phyloP scores from a whole-genome alignment of 768 basidiomycete species.

The Rubroboletus satanas region DNA sequence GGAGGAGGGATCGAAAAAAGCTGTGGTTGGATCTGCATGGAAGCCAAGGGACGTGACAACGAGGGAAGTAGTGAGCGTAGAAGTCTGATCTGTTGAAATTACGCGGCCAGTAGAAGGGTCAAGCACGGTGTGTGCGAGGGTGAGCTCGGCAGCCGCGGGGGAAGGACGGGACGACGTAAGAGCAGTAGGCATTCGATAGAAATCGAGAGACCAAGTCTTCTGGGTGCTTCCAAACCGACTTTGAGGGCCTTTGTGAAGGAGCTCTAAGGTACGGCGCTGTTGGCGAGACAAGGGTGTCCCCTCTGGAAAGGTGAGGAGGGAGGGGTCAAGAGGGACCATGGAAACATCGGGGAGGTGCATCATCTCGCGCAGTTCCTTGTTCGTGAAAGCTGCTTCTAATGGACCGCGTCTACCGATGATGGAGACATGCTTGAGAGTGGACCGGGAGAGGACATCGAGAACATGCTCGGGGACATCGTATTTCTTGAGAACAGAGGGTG shows the following conservation, averaged over 20 bases:
- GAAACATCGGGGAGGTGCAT: constrained; percentile 56
- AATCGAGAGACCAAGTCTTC: constrained; percentile 79
- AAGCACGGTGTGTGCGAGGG: constrained; percentile 57
- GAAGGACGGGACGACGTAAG: constrained; percentile 30
- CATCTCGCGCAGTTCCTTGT: constrained; percentile 91
- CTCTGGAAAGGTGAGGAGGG: constrained; percentile 38
- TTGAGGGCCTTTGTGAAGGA: constrained; percentile 63
- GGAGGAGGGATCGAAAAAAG: constrained; percentile 56
- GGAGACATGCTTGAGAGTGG: constrained; percentile 68
- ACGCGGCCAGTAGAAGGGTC: constrained; percentile 47
- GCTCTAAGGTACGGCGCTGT: constrained; percentile 61
- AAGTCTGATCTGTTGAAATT: constrained; percentile 52
- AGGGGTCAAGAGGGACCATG: constrained; percentile 58
- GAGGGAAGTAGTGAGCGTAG: constrained; percentile 60
- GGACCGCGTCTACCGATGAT: constrained; percentile 87
- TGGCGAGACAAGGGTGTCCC: constrained; percentile 48
- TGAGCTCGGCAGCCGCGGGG: constrained; percentile 38
- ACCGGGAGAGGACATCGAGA: constrained; percentile 59
- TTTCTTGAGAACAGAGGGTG: constrained; percentile 52
- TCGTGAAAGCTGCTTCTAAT: constrained; percentile 83
- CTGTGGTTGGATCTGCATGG: constrained; percentile 55
- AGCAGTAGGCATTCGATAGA: constrained; percentile 68
- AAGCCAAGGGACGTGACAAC: constrained; percentile 90
- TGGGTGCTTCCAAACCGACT: constrained; percentile 43
- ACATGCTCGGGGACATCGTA: constrained; percentile 81